A percentile compares a stretch with the other conserved stretches of the same genome.
phyloP scores from a whole-genome alignment of 805 yeast species.

The Candida germanica region DNA sequence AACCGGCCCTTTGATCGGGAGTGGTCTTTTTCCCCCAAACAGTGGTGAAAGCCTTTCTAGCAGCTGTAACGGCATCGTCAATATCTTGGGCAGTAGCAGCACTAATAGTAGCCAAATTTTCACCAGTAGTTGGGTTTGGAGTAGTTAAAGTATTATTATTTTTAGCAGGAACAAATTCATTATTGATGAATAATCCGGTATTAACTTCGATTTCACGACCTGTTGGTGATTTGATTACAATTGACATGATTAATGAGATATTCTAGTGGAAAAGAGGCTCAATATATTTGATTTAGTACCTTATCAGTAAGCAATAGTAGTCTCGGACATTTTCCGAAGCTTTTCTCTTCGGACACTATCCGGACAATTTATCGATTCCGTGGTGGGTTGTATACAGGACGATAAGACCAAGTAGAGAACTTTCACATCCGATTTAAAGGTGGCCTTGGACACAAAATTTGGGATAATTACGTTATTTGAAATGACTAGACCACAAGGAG shows the following conservation, averaged over 20 bases:
- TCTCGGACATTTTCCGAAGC: no score
- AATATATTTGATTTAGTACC: no score
- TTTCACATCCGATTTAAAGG: no score
- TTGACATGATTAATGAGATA: constrained; percentile 8
- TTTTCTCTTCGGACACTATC: no score
- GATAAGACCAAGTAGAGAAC: no score
- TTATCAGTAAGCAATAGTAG: no score
- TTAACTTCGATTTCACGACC: constrained; percentile 9
- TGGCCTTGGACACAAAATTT: no score
- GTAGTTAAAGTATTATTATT: constrained; percentile 40
- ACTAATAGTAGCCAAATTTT: constrained; percentile 48
- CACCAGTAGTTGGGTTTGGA: constrained; percentile 53
- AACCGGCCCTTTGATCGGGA: constrained; percentile 46
- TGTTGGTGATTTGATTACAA: constrained; percentile 9
- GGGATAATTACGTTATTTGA: no score
- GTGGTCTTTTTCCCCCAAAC: constrained; percentile 45
- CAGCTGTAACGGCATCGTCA: constrained; percentile 51
- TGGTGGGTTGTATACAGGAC: no score
- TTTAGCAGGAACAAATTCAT: constrained; percentile 44
- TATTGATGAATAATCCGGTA: constrained; percentile 50
- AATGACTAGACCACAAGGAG: constrained; percentile 14
- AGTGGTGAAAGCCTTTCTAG: constrained; percentile 45
- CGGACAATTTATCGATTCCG: no score
- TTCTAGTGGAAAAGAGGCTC: no score
- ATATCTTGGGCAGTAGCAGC: constrained; percentile 52